These are phyloP conservation scores for Puccinia polysora DNA, from an alignment of 1,284 basidiomycete genomes.

Conservation along the genomic window DNA sequence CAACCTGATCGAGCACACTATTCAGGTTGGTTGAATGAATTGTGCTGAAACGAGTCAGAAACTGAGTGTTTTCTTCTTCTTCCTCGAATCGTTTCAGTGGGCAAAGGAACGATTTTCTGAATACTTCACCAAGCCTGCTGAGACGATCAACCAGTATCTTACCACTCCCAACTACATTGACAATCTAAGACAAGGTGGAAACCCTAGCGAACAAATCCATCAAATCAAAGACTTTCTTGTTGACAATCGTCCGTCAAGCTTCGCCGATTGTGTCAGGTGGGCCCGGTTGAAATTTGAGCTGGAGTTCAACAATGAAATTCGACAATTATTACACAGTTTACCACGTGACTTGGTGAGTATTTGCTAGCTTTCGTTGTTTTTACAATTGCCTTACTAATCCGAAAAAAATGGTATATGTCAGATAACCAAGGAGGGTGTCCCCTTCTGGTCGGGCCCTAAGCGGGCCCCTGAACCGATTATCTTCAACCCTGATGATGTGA, in stretches of 20 bases:
- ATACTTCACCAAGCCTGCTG: constrained; percentile 86
- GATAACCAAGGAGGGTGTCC: constrained; percentile 44
- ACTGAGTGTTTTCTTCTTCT: background rate
- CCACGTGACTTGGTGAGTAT: constrained; percentile 73
- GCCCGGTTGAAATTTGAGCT: constrained; percentile 92
- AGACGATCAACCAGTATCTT: constrained; percentile 93
- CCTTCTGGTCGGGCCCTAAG: constrained; percentile 72
- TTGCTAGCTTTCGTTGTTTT: background rate
- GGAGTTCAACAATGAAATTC: constrained; percentile 89
- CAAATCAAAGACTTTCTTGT: constrained; percentile 89
- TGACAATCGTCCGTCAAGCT: constrained; percentile 83
- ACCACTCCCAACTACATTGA: constrained; percentile 95
- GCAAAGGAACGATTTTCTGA: constrained; percentile 87
- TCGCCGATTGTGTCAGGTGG: constrained; percentile 97
- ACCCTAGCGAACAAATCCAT: constrained; percentile 81
- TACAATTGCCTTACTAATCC: background rate
- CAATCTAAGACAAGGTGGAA: constrained; percentile 80
- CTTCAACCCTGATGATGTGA: constrained; percentile 79
- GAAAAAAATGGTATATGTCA: background rate
- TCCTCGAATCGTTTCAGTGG: constrained; percentile 63
- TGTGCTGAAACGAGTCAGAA: background rate
- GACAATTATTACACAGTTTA: constrained; percentile 85
- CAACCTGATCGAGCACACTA: constrained; percentile 97
- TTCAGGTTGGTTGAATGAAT: constrained; percentile 53
- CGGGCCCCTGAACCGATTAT: constrained; percentile 87